These are phyloP conservation scores for Rhododendron griersonianum DNA, from an alignment of 148 eudicot genomes.

Conservation along the genomic window DNA sequence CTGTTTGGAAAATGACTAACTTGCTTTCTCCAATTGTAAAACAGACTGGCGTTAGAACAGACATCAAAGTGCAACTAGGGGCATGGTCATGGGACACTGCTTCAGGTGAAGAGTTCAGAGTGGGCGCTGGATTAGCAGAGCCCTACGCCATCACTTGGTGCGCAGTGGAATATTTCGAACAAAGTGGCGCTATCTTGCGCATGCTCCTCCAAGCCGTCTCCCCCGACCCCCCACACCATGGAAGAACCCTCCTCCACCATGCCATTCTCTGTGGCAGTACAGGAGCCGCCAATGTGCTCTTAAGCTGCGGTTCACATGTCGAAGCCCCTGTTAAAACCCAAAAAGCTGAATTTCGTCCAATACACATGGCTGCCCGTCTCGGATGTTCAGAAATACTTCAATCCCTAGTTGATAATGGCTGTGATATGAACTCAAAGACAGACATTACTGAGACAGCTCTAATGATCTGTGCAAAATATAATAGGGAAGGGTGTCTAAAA, in stretches of 20 bases:
- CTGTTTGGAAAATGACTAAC: too few relatives aligned
- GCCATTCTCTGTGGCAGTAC: conserved; percentile 71
- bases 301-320: conserved; percentile 46
- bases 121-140: conserved; percentile 91
- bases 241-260: conserved; percentile 89
- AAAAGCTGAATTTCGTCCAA: conserved; percentile 40
- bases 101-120: conserved; percentile 82
- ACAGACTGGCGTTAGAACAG: conserved; percentile 59
- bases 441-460: conserved; percentile 66
- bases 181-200: conserved; percentile 60
- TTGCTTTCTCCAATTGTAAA: conserved; percentile 6
- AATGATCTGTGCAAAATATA: conserved; percentile 53
- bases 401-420: conserved; percentile 52
- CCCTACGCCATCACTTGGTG: conserved; percentile 85
- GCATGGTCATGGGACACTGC: conserved; percentile 96
- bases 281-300: conserved; percentile 46
- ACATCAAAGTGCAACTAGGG: conserved; percentile 62
- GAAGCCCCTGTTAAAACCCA: conserved; percentile 44
- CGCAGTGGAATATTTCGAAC: conserved; percentile 85
- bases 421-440: conserved; percentile 64
- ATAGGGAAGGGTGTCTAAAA: conserved; percentile 54
- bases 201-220: conserved; percentile 52
- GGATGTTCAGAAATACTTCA: conserved; percentile 44
- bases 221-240: conserved; percentile 38
- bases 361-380: conserved; percentile 83